A percentile compares a stretch with the other conserved stretches of the same genome.
These are phyloP conservation scores for Umbelopsis sp. DNA, from an alignment of 192 early-diverging fungal species.

Conservation along the genomic window DNA sequence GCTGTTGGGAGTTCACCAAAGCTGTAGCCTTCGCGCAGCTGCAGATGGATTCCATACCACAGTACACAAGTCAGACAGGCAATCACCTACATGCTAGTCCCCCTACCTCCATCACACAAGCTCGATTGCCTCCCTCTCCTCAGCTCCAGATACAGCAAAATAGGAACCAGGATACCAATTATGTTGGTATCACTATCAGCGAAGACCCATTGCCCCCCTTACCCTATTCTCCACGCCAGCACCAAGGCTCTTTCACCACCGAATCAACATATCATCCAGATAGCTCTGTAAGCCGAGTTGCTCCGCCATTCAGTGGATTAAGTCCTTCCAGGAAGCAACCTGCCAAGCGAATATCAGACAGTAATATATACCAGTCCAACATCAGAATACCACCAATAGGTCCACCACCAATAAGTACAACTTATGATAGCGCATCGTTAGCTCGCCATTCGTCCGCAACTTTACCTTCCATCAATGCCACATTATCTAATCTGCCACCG, in stretches of 20 bases:
- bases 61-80: background rate
- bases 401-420: slow-evolving; percentile 6
- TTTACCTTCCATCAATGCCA: slow-evolving; percentile 25
- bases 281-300: background rate
- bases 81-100: background rate
- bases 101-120: background rate
- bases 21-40: background rate
- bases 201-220: slow-evolving; percentile 24
- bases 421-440: background rate
- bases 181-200: slow-evolving; percentile 41
- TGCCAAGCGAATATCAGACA: slow-evolving; percentile 18
- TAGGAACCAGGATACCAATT: slow-evolving; percentile 35
- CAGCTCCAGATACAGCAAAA: background rate
- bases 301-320: background rate
- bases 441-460: slow-evolving; percentile 20
- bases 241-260: slow-evolving; percentile 16
- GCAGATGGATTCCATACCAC: slow-evolving; percentile 9
- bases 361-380: background rate
- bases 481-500: background rate
- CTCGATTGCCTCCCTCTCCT: background rate
- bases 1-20: background rate
- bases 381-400: background rate
- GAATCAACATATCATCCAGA: background rate
- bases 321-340: slow-evolving; percentile 2
- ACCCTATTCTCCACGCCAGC: background rate